phyloP scores from a whole-genome alignment of 2,329 filamentous ascomycete genomes.

The Polytolypa hystricis region DNA sequence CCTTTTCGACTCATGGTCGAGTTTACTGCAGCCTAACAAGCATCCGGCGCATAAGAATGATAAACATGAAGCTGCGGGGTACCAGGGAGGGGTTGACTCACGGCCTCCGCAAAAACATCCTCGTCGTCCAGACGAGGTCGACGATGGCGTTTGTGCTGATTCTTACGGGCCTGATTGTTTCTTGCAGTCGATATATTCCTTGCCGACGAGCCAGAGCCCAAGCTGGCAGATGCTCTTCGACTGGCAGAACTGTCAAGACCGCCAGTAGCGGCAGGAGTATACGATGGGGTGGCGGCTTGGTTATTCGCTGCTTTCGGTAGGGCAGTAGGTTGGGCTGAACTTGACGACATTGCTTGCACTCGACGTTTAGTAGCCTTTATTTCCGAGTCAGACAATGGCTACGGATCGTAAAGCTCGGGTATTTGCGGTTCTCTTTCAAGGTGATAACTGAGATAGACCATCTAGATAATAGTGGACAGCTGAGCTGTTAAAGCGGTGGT shows the following conservation, averaged over 20 bases:
- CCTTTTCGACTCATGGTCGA: slow-evolving; percentile 64
- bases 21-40: slow-evolving; percentile 47
- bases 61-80: neutral
- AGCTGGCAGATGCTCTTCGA: slow-evolving; percentile 31
- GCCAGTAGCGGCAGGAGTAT: slow-evolving; percentile 23
- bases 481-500: no score
- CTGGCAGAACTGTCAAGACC: slow-evolving; percentile 27
- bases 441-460: no score
- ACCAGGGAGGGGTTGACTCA: slow-evolving; percentile 37
- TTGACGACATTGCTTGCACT: slow-evolving; percentile 30
- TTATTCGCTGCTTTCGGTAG: slow-evolving; percentile 31
- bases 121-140: slow-evolving; percentile 66
- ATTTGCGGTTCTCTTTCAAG: no score
- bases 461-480: no score
- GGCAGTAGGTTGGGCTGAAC: slow-evolving; percentile 23
- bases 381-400: no score
- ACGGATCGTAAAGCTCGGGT: no score
- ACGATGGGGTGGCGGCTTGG: slow-evolving; percentile 22
- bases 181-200: slow-evolving; percentile 37
- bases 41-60: slow-evolving; percentile 8
- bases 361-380: no score
- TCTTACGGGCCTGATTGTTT: slow-evolving; percentile 64
- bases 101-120: slow-evolving; percentile 73
- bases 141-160: slow-evolving; percentile 73
- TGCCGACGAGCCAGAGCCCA: slow-evolving; percentile 29